Base-by-base conservation (phyloP, 768 basidiomycete species). In the Naganishia kalamii region DNA sequence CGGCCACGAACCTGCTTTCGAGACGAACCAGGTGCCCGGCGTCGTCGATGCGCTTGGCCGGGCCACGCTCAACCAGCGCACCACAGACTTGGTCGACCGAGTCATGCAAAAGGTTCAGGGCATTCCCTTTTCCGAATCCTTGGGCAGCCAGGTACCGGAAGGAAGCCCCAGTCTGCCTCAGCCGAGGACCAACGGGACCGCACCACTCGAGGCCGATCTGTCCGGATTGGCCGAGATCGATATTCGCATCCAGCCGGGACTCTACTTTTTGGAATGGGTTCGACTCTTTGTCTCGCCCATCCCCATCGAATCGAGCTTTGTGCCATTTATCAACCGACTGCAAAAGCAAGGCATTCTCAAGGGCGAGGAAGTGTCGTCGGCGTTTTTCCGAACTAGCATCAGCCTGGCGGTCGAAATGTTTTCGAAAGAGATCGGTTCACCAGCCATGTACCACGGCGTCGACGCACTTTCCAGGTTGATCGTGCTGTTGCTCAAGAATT, bases 401-500 rank as follows among this genome's bases (percentile, higher is more conserved):
- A 93, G 97, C 78, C 87, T 91, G 35, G 90, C 92, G 69, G 88
- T 98, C 75, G 89, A 86, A 76, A 87, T 85, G 75, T 98, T 93
- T 80, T 74, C 76, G 64, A 77, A 79, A 67, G 76, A 73, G 29
- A 72, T 70, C 37, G 77, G 74, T 19, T 83, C 86, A 27, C 81
- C 85, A 11, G 87, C 88, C 48, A 86, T 89, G 25, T 97, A 93
- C 82, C 92, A 90, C 75, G 89, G 92, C 17, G 82, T 98, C 71
- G 96, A 99, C 78, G 92, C 96, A 1, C 86, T 97, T 82, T 91
- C 94, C 40, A 86, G 92, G 69, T 82, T 99, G 67, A 90, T 99
- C 69, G 89, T 91, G 37, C 92, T 96, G 79, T 93, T 99, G 80
- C 92, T 98, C 85, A 98, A 98, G 81, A 97, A 98, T 77, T 94